Evolutionary conservation across 805 yeast genomes (phyloP), one percentile per base, ranked within the genome.

Genomic region (Ogataea populi-albae): DNA sequence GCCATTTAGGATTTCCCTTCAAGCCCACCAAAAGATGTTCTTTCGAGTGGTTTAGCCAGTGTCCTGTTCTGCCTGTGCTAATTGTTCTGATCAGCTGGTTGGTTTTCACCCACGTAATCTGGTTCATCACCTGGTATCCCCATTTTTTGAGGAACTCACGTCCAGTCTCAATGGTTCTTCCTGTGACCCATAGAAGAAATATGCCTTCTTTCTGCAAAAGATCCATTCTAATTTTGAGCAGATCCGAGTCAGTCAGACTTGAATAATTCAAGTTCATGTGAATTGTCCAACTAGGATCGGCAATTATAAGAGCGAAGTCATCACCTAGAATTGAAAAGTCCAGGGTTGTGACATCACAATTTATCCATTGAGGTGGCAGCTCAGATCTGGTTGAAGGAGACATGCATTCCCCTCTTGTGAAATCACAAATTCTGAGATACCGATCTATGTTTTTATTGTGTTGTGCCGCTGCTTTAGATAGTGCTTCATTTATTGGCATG

Each of bases 261-360:
- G 86, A 85, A 56, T 82, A 80, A 4, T 87, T 87, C 23, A 64
- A 53, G 37, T 84, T 82, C 89, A 86, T 88, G 62, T 89, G 96
- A 45, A 89, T 89, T 46, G 87, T 89, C 98, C 98, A 89, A 6
- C 96, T 93, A 3, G 96, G 96, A 58, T 89, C 98, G 0, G 95
- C 91, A 36, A 91, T 75, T 9, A 89, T 78, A 3, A 81, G 87
- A 25, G 81, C 88, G 63, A 85, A 85, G 34, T 59, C 54, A 61
- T 82, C 79, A 2, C 97, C 96, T 38, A 89, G 60, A 5, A 75
- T 62, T 16, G 57, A 62, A 50, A 91, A 79, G 46, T 91, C 88
- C 37, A 89, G 68, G 32, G 73, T 67, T 22, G 87, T 68, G 14
- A 89, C 79, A 60, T 89, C 96, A 57, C 95, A 86, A 38, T 77